Conservation (phyloP, 1,139 yeast genomes). For the Saccharomycopsis crataegensis region DNA sequence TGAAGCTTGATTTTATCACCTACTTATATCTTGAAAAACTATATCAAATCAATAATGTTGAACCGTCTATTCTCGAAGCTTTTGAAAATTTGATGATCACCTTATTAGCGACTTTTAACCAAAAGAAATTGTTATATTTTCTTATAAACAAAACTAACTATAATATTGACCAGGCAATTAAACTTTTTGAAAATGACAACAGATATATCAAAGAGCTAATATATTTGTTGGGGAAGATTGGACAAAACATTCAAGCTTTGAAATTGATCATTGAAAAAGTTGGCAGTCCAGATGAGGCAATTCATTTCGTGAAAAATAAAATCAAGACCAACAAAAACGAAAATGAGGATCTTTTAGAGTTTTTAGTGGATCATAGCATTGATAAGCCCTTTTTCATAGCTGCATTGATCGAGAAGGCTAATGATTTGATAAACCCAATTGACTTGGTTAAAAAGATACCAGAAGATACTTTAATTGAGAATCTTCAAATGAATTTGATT, state of each 20-base stretch:
- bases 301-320: conserved; percentile 60
- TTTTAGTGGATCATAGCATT: conserved; percentile 63
- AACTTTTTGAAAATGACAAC: conserved; percentile 34
- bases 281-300: conserved; percentile 74
- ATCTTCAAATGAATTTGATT: conserved; percentile 52
- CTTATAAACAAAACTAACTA: conserved; percentile 40
- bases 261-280: conserved; percentile 67
- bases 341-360: conserved; percentile 74
- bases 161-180: conserved; percentile 61
- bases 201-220: conserved; percentile 63
- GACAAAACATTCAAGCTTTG: conserved; percentile 71
- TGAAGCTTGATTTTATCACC: conserved; percentile 22
- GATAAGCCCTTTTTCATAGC: conserved; percentile 67
- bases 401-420: conserved; percentile 64
- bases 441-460: conserved; percentile 63
- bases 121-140: conserved; percentile 36
- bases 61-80: background rate
- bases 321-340: conserved; percentile 33
- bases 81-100: conserved; percentile 16
- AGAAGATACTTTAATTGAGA: conserved; percentile 51
- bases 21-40: conserved; percentile 17
- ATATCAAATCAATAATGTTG: conserved; percentile 7
- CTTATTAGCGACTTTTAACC: conserved; percentile 39
- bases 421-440: conserved; percentile 62
- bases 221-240: conserved; percentile 73